These are phyloP conservation scores for Aspergillus spinulosporus DNA, from an alignment of 2,329 filamentous ascomycete genomes.

Conservation along the genomic window DNA sequence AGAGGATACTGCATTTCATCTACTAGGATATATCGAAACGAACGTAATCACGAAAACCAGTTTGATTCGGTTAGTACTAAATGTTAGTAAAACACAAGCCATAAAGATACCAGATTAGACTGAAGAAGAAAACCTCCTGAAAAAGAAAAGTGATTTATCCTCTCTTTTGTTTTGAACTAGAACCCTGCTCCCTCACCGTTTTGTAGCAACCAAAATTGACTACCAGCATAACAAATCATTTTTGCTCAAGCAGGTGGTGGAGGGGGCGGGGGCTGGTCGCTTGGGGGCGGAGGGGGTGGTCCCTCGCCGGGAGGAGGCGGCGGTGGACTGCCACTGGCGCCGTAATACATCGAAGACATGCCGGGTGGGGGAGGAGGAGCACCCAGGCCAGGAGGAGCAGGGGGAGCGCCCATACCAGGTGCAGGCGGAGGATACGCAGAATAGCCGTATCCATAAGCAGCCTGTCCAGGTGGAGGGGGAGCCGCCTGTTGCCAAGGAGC, in stretches of 20 bases:
- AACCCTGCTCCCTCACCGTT: conserved; percentile 3
- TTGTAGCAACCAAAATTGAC: background rate
- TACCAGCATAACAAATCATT: background rate
- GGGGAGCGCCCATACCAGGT: conserved; percentile 54
- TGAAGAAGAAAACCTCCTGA: background rate
- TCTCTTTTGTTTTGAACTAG: background rate
- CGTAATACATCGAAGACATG: conserved; percentile 42
- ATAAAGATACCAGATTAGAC: background rate
- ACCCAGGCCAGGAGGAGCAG: conserved; percentile 50
- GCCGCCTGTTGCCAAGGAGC: conserved; percentile 65
- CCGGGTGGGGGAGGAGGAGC: conserved; percentile 50
- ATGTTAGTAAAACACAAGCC: conserved; percentile 4
- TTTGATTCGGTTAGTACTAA: conserved; percentile 4
- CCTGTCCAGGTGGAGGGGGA: conserved; percentile 42
- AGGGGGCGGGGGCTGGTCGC: conserved; percentile 64
- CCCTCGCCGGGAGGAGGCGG: conserved; percentile 45
- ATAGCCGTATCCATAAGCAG: conserved; percentile 60
- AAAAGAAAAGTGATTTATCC: background rate
- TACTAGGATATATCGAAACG: background rate
- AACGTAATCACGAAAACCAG: background rate
- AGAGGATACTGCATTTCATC: background rate
- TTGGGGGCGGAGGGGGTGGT: conserved; percentile 49
- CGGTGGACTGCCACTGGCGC: conserved; percentile 39
- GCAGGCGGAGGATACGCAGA: conserved; percentile 47
- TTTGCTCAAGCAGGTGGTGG: conserved; percentile 53